These are phyloP conservation scores for Fraxinus xanthoxyloides DNA, from an alignment of 305 asterid species.

Conservation along the genomic window DNA sequence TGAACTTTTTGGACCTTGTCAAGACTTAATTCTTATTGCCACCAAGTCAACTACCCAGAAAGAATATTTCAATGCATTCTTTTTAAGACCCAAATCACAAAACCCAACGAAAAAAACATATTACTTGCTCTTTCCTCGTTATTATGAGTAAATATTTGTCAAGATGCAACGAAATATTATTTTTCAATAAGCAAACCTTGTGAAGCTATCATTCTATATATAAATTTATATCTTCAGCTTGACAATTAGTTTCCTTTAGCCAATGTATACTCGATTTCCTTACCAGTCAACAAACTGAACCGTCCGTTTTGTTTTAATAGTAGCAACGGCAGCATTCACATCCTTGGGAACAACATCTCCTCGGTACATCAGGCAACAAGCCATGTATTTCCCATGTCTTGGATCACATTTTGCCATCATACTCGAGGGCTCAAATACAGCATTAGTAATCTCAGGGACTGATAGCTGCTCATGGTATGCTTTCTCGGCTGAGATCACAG, in stretches of 20 bases:
- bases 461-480: conserved; percentile 58
- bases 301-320: conserved; percentile 50
- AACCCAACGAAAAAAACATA: background rate
- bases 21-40: background rate
- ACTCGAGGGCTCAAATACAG: conserved; percentile 52
- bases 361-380: conserved; percentile 56
- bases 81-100: background rate
- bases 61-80: background rate
- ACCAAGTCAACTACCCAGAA: background rate
- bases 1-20: background rate
- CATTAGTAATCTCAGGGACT: conserved; percentile 50
- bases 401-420: conserved; percentile 65
- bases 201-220: background rate
- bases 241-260: background rate
- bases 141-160: background rate
- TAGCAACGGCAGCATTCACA: conserved; percentile 55
- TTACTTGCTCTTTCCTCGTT: background rate
- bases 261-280: conserved; percentile 11
- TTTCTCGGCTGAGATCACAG: conserved; percentile 57
- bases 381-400: conserved; percentile 59
- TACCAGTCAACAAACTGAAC: conserved; percentile 56
- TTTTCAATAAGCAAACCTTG: background rate
- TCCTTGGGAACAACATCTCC: conserved; percentile 63
- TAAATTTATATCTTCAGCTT: background rate
- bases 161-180: background rate